phyloP scores from a whole-genome alignment of 1,284 basidiomycete genomes.

The Ceratobasidium sp. region DNA sequence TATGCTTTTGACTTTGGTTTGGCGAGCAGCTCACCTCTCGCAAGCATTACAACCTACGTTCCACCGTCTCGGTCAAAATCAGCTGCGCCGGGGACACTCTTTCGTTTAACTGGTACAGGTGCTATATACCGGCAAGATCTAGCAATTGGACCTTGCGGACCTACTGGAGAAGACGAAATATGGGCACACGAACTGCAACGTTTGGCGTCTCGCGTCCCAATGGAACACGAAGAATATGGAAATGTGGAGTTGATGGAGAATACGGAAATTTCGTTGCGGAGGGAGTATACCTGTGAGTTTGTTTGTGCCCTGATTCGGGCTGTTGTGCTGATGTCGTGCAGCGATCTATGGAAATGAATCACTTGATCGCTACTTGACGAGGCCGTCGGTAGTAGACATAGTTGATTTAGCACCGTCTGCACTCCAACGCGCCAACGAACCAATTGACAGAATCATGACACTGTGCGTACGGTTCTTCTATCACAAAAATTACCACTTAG shows the following conservation, averaged over 20 bases:
- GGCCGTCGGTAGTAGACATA: slow-evolving; percentile 14
- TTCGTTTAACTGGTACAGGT: slow-evolving; percentile 21
- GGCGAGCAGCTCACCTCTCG: not conserved
- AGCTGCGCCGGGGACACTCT: not conserved
- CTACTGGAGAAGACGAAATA: slow-evolving; percentile 22
- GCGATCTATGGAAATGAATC: slow-evolving; percentile 18
- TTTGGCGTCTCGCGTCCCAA: not conserved
- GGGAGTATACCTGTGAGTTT: slow-evolving; percentile 22
- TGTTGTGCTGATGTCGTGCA: not conserved
- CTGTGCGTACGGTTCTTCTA: not conserved
- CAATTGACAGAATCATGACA: slow-evolving; percentile 25
- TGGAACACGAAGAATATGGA: not conserved
- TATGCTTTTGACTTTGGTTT: slow-evolving; percentile 2
- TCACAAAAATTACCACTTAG: too few species aligned
- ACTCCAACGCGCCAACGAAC: slow-evolving; percentile 22
- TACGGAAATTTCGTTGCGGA: not conserved
- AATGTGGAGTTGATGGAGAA: slow-evolving; percentile 7
- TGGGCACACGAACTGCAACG: slow-evolving; percentile 33
- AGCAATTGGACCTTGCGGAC: not conserved
- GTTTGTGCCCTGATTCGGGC: not conserved
- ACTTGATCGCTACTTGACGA: not conserved
- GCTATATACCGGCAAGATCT: slow-evolving; percentile 32
- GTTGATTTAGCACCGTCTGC: slow-evolving; percentile 30
- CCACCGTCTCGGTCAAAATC: slow-evolving; percentile 2
- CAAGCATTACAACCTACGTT: slow-evolving; percentile 25